A percentile compares a stretch with the other conserved stretches of the same genome.
Evolutionary conservation across 108 stramenopile species (phyloP).

Genomic region (Fragilaria crotonensis): DNA sequence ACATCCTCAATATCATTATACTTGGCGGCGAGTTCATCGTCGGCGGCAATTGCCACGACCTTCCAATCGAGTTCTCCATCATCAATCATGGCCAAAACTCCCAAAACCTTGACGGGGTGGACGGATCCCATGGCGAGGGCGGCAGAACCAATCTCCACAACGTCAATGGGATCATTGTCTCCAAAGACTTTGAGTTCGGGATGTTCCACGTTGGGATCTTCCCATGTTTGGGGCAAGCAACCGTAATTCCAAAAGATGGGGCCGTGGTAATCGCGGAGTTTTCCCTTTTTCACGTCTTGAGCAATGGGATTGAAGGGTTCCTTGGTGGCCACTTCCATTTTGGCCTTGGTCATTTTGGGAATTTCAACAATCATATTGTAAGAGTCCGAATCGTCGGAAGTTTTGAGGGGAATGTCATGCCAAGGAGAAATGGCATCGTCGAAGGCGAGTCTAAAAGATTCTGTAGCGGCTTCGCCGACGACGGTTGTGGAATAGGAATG

Average conservation of each 20-base stretch:
- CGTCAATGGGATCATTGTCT: constrained; percentile 98
- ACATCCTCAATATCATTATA: constrained; percentile 98
- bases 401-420: constrained; percentile 83
- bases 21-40: constrained; percentile 92
- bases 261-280: constrained; percentile 95
- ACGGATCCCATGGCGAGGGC: constrained; percentile 83
- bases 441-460: constrained; percentile 81
- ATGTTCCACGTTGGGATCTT: constrained; percentile 87
- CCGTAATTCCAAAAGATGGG: constrained; percentile 99
- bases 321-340: constrained; percentile 98
- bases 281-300: constrained; percentile 98
- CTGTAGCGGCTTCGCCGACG: constrained; percentile 64
- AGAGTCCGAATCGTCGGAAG: constrained; percentile 25
- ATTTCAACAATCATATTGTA: constrained; percentile 98
- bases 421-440: constrained; percentile 66
- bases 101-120: constrained; percentile 91
- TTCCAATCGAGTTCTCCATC: constrained; percentile 99
- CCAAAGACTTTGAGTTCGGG: constrained; percentile 92
- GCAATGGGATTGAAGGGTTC: constrained; percentile 96
- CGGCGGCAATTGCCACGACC: constrained; percentile 87
- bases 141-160: constrained; percentile 94
- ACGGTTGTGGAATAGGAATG: constrained; percentile 44
- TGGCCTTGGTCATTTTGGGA: constrained; percentile 97
- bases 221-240: constrained; percentile 99
- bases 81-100: constrained; percentile 99